These are phyloP conservation scores for Chrysochromulina tobinii DNA, from an alignment of 78 protist species.

Conservation along the genomic window DNA sequence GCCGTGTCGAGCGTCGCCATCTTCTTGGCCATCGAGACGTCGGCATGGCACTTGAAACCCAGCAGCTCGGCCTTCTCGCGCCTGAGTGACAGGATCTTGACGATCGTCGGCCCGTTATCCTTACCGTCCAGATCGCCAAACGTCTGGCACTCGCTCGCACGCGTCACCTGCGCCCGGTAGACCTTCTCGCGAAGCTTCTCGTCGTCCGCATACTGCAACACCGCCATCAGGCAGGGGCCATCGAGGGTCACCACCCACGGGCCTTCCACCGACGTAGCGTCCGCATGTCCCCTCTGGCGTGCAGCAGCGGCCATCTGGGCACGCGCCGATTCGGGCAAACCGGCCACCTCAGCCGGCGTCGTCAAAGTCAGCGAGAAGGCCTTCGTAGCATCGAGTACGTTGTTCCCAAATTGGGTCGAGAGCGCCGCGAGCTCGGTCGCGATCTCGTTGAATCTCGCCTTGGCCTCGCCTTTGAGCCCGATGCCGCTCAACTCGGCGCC, in stretches of 20 bases:
- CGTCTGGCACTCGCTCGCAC: background rate
- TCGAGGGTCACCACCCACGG: conserved; percentile 32
- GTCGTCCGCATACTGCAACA: too few relatives aligned
- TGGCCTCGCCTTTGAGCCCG: background rate
- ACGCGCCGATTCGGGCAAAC: background rate
- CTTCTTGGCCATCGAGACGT: background rate
- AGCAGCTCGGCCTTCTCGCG: background rate
- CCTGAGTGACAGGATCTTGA: background rate
- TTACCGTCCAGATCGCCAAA: too few relatives aligned
- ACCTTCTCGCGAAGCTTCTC: background rate
- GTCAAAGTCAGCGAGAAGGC: background rate
- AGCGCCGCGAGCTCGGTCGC: background rate
- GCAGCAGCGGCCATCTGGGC: background rate
- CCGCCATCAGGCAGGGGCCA: background rate
- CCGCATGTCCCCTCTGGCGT: background rate
- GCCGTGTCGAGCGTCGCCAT: background rate
- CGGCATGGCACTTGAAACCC: too few relatives aligned
- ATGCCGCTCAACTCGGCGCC: background rate
- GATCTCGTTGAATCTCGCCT: background rate
- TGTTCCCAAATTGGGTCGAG: conserved; percentile 3
- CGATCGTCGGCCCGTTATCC: background rate
- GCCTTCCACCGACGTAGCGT: background rate
- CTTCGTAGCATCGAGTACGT: conserved; percentile 41
- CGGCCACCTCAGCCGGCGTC: background rate
- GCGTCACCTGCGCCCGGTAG: background rate